Evolutionary conservation across 805 yeast genomes (phyloP), one percentile per base, ranked within the genome.

Genomic region (Metschnikowia cubensis): DNA sequence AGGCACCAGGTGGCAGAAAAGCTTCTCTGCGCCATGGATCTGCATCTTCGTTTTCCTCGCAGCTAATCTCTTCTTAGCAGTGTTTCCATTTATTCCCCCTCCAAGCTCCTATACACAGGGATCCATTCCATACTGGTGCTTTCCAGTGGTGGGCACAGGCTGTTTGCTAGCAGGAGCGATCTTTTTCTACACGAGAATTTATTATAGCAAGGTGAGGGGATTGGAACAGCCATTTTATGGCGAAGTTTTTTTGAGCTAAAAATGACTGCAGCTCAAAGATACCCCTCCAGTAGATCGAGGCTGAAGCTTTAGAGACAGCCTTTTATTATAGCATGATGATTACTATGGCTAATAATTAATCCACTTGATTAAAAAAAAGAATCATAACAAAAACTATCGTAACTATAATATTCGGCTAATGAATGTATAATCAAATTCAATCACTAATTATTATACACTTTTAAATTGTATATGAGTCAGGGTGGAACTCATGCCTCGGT

Each of bases 11-110:
- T 34, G 36, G 36, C 8, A n/a, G 13, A 53, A 50, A 22, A 47
- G 53, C 13, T 52, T 66, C 37, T 57, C 67, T 10, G 65, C 72
- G 1, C 76, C 75, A 1, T 58, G 56, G 51, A 42, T 63, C 5
- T 64, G 70, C 38, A 60, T 71, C 13, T 11, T 56, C 1, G 50
- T 79, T 1, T 82, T 80, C 55, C 57, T 80, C 13, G 3, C 65
- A 1, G 71, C 81, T 6, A 80, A 81, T 53, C 10, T 79, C 3
- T 78, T 79, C 49, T 66, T 81, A 52, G 80, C 83, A 1, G 45
- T 81, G 6, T 73, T 81, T 50, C 85, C 85, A 3, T 81, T 81
- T 61, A 65, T 81, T 0, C 82, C 81, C 2, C 84, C 84, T 0
- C 80, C 81, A 2, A 59, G 64, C 21, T 50, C 58, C 1, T 66